Evolutionary conservation across 2,329 filamentous ascomycete species (phyloP).

Genomic region (Penicillium sp.): DNA sequence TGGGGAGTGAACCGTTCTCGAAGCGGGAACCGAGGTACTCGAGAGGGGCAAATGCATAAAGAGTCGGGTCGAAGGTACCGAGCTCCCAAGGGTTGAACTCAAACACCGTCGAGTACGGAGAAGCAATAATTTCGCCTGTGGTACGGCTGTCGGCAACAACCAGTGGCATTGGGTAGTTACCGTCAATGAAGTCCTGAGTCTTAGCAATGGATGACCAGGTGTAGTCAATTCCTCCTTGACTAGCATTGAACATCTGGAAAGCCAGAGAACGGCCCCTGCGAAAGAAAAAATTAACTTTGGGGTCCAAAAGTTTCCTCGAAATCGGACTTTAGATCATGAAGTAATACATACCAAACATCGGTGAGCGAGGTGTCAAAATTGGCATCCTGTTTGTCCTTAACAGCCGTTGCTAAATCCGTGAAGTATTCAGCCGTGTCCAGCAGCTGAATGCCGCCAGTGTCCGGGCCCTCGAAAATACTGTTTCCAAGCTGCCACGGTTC

Average conservation of each 20-base stretch:
- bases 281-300: constrained; percentile 6
- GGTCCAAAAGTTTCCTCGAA: neutral
- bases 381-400: constrained; percentile 61
- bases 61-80: constrained; percentile 71
- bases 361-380: constrained; percentile 72
- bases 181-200: constrained; percentile 61
- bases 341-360: constrained; percentile 68
- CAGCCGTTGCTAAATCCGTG: constrained; percentile 56
- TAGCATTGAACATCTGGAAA: constrained; percentile 78
- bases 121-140: constrained; percentile 61
- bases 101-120: constrained; percentile 71
- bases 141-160: constrained; percentile 68
- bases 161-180: constrained; percentile 68
- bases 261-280: constrained; percentile 71
- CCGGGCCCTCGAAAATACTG: constrained; percentile 50
- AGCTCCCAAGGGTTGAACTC: constrained; percentile 81
- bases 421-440: constrained; percentile 62
- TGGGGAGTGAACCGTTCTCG: constrained; percentile 58
- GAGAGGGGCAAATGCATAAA: constrained; percentile 69
- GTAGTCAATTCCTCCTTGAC: constrained; percentile 69
- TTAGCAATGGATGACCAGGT: constrained; percentile 79
- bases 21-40: constrained; percentile 74
- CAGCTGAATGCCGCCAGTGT: constrained; percentile 39
- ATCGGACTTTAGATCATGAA: neutral
- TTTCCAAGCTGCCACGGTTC: constrained; percentile 33